Percentiles rank a stretch among this genome's conserved stretches.
phyloP scores from a whole-genome alignment of 2,329 filamentous ascomycete species.

The Colletotrichum melonis region DNA sequence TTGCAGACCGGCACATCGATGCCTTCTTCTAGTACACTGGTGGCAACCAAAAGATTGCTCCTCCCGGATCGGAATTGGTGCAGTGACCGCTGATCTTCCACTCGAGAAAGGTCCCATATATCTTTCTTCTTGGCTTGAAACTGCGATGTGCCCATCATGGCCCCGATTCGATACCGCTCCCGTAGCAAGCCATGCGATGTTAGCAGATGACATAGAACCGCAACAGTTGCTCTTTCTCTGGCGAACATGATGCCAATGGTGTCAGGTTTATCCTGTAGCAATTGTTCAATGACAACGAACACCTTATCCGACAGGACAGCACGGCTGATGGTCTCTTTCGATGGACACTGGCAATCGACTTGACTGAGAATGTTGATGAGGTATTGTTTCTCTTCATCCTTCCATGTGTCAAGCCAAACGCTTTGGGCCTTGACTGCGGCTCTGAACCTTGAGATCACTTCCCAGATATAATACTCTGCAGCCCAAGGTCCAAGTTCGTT shows the following conservation, averaged over 20 bases:
- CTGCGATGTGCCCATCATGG: slow-evolving; percentile 66
- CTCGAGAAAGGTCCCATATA: slow-evolving; percentile 51
- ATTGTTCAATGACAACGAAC: slow-evolving; percentile 61
- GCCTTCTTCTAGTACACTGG: slow-evolving; percentile 74
- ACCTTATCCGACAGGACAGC: slow-evolving; percentile 68
- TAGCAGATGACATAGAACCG: slow-evolving; percentile 69
- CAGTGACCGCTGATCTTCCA: slow-evolving; percentile 47
- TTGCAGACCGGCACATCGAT: slow-evolving; percentile 76
- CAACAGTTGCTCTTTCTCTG: slow-evolving; percentile 69
- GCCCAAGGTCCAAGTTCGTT: slow-evolving; percentile 76
- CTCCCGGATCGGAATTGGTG: slow-evolving; percentile 64
- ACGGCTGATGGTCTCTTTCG: slow-evolving; percentile 34
- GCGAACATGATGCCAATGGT: slow-evolving; percentile 76
- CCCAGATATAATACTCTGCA: slow-evolving; percentile 72
- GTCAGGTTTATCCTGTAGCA: slow-evolving; percentile 55
- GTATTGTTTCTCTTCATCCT: slow-evolving; percentile 65
- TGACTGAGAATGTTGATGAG: slow-evolving; percentile 58
- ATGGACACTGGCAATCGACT: slow-evolving; percentile 43
- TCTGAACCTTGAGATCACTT: slow-evolving; percentile 53
- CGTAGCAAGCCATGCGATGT: slow-evolving; percentile 59
- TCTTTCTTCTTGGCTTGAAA: slow-evolving; percentile 49
- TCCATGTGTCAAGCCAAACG: slow-evolving; percentile 52
- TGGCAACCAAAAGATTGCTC: slow-evolving; percentile 70
- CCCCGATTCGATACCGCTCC: slow-evolving; percentile 60
- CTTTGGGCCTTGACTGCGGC: slow-evolving; percentile 37